phyloP scores from a whole-genome alignment of 78 protist species.

The Dictyostelium discoideum region DNA sequence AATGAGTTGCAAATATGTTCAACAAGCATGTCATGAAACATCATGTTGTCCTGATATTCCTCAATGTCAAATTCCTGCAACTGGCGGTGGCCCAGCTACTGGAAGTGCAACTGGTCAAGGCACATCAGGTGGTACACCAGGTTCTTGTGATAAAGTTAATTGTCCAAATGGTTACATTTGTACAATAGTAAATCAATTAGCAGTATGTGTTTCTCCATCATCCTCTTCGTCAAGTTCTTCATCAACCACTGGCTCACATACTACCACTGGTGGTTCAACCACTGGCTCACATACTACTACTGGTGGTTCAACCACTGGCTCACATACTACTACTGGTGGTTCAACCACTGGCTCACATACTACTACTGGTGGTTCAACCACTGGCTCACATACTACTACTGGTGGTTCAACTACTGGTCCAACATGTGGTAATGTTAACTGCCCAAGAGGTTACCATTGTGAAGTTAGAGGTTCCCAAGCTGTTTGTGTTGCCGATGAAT shows the following conservation, averaged over 20 bases:
- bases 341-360: background rate
- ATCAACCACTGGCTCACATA: background rate
- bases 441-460: background rate
- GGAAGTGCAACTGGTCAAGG: constrained; percentile 19
- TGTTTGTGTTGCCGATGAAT: background rate
- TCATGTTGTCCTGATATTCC: constrained; percentile 62
- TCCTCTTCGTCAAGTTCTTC: background rate
- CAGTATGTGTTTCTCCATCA: background rate
- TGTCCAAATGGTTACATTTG: constrained; percentile 32
- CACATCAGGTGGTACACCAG: background rate
- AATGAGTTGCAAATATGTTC: constrained; percentile 13
- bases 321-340: background rate
- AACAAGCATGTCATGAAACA: constrained; percentile 39
- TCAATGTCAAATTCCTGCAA: constrained; percentile 2
- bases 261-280: background rate
- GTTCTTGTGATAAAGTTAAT: background rate
- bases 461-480: background rate
- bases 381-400: background rate
- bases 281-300: background rate
- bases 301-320: background rate
- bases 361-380: background rate
- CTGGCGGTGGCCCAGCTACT: constrained; percentile 2
- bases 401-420: background rate
- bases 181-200: background rate
- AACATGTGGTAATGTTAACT: background rate